Evolutionary conservation across 768 basidiomycete genomes (phyloP).

Genomic region (Hypholoma fasciculare): DNA sequence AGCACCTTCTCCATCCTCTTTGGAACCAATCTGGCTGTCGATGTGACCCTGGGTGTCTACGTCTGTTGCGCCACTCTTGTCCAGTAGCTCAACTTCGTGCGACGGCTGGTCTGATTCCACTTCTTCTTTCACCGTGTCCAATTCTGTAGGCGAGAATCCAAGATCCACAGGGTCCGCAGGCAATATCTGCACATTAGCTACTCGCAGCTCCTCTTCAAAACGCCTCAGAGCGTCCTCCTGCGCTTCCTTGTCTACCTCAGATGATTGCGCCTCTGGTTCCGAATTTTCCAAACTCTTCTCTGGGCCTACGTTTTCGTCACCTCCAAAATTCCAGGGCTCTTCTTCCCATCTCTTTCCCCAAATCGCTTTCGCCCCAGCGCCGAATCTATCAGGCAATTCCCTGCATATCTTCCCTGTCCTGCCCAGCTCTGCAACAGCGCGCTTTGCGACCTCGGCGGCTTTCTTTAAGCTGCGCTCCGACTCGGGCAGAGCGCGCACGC

Average conservation of each 20-base stretch:
- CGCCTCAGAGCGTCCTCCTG: slow-evolving; percentile 16
- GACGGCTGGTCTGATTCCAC: not conserved
- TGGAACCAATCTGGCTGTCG: not conserved
- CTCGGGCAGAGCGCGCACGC: slow-evolving; percentile 55
- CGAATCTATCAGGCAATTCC: slow-evolving; percentile 39
- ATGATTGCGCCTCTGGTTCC: not conserved
- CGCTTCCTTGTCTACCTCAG: slow-evolving; percentile 6
- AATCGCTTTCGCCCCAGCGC: slow-evolving; percentile 12
- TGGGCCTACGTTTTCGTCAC: not conserved
- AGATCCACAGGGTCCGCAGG: slow-evolving; percentile 12
- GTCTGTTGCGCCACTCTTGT: too few relatives aligned
- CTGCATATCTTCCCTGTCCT: slow-evolving; percentile 25
- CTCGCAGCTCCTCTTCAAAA: slow-evolving; percentile 40
- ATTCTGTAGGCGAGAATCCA: slow-evolving; percentile 5
- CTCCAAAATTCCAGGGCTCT: slow-evolving; percentile 4
- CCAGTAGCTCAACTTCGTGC: not conserved
- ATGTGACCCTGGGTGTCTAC: too few relatives aligned
- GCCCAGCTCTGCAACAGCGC: slow-evolving; percentile 45
- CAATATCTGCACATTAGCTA: slow-evolving; percentile 30
- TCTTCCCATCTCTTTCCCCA: slow-evolving; percentile 20
- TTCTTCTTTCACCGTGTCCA: not conserved
- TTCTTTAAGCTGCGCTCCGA: slow-evolving; percentile 42
- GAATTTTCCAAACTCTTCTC: not conserved
- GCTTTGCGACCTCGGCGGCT: slow-evolving; percentile 40
- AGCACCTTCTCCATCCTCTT: too few relatives aligned